Percentiles rank a stretch among this genome's conserved stretches.
phyloP scores from a whole-genome alignment of 2,329 filamentous ascomycete genomes.

The Cordyceps cicadae region DNA sequence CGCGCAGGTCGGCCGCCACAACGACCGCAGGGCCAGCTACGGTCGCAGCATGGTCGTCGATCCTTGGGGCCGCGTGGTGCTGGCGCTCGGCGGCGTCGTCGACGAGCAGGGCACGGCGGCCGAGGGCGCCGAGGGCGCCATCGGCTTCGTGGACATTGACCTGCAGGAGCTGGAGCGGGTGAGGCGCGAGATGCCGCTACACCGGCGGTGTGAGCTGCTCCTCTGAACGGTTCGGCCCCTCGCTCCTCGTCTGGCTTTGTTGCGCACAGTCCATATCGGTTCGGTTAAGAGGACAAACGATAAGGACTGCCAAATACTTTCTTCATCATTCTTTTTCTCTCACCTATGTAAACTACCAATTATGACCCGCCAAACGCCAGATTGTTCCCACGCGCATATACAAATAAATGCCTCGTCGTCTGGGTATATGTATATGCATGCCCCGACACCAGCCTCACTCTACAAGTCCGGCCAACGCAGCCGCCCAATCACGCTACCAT shows the following conservation, averaged over 20 bases:
- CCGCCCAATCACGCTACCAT: conserved; percentile 34
- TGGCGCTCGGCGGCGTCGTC: conserved; percentile 52
- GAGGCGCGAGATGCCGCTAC: conserved; percentile 44
- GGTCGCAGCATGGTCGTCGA: conserved; percentile 79
- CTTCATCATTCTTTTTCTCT: not conserved
- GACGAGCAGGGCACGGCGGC: conserved; percentile 31
- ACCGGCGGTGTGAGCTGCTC: conserved; percentile 40
- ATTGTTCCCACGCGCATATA: conserved; percentile 2
- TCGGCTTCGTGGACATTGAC: conserved; percentile 50
- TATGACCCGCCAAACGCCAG: conserved; percentile 3
- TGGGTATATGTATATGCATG: not conserved
- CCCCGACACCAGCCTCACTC: not conserved
- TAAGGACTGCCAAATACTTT: not conserved
- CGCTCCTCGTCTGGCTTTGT: too few relatives aligned
- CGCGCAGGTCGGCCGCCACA: conserved; percentile 66
- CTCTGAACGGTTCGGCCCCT: too few relatives aligned
- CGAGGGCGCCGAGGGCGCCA: conserved; percentile 34
- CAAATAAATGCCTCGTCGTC: not conserved
- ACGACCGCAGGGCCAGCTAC: conserved; percentile 70
- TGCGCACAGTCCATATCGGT: not conserved
- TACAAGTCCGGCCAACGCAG: not conserved
- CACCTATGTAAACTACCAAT: not conserved
- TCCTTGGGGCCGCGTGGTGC: conserved; percentile 73
- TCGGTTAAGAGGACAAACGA: too few relatives aligned
- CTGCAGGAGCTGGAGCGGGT: conserved; percentile 38